Evolutionary conservation across 2,329 filamentous ascomycete species (phyloP).

Genomic region (Alternaria brassicicola): DNA sequence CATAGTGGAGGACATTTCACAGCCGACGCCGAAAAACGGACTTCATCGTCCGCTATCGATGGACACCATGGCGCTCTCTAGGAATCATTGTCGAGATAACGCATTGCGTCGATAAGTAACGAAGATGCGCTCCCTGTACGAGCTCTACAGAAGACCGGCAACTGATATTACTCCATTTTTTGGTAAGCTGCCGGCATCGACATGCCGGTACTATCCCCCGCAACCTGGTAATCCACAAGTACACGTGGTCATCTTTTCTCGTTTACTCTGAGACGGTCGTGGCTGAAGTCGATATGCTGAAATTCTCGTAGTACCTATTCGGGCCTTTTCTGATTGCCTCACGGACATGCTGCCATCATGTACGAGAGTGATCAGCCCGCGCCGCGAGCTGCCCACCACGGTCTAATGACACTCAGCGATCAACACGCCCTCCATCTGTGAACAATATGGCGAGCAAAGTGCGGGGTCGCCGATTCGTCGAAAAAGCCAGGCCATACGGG

Average conservation of each 20-base stretch:
- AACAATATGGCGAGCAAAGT: background rate
- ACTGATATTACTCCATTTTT: background rate
- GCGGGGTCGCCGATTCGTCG: constrained; percentile 2
- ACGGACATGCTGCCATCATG: background rate
- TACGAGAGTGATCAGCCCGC: background rate
- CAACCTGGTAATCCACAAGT: constrained; percentile 9
- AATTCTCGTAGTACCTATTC: background rate
- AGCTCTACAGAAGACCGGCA: background rate
- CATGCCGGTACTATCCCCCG: constrained; percentile 1
- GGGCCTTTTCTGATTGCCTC: constrained; percentile 4
- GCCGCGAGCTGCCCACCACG: background rate
- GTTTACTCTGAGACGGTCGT: background rate
- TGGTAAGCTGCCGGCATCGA: background rate
- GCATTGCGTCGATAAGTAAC: background rate
- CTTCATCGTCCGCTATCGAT: constrained; percentile 3
- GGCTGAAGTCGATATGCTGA: background rate
- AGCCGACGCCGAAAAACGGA: constrained; percentile 16
- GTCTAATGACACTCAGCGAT: background rate
- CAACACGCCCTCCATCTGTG: background rate
- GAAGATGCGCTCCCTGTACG: background rate
- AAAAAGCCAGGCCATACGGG: background rate
- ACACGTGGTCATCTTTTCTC: background rate
- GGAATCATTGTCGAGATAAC: background rate
- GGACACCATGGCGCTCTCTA: background rate
- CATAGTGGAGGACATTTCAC: constrained; percentile 15